Evolutionary conservation across 2,329 filamentous ascomycete species (phyloP).

Genomic region (Colletotrichum falcatum): DNA sequence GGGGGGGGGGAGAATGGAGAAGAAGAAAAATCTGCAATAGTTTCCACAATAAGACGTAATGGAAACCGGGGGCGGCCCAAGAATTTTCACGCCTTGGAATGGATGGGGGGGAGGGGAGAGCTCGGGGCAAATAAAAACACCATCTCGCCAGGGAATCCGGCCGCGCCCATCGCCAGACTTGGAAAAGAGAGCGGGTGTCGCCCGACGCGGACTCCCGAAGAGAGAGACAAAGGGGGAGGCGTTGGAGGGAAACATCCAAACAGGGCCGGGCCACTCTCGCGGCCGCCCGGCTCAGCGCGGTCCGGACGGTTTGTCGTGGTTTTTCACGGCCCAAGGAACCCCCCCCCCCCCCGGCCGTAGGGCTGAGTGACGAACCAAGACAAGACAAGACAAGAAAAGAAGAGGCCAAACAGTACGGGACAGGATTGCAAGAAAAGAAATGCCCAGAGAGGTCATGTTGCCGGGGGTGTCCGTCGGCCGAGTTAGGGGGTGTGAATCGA

Average conservation of each 20-base stretch:
- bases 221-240: background rate
- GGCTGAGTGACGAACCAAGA: constrained; percentile 10
- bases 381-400: background rate
- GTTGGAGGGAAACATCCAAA: no score
- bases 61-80: constrained; percentile 27
- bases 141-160: constrained; percentile 8
- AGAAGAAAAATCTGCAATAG: constrained; percentile 28
- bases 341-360: no score
- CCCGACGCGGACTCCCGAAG: background rate
- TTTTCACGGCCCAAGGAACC: no score
- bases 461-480: no score
- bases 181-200: background rate
- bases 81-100: constrained; percentile 10
- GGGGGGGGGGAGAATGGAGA: background rate
- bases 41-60: constrained; percentile 39
- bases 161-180: constrained; percentile 18
- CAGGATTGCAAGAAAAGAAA: no score
- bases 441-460: no score
- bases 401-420: no score
- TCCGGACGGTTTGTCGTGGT: background rate
- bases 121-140: constrained; percentile 15
- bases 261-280: no score
- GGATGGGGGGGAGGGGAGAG: constrained; percentile 9
- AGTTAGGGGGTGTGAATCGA: no score
- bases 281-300: constrained; percentile 14